A percentile compares a stretch with the other conserved stretches of the same genome.
phyloP scores from a whole-genome alignment of 805 yeast species.

The Metschnikowia cubensis region DNA sequence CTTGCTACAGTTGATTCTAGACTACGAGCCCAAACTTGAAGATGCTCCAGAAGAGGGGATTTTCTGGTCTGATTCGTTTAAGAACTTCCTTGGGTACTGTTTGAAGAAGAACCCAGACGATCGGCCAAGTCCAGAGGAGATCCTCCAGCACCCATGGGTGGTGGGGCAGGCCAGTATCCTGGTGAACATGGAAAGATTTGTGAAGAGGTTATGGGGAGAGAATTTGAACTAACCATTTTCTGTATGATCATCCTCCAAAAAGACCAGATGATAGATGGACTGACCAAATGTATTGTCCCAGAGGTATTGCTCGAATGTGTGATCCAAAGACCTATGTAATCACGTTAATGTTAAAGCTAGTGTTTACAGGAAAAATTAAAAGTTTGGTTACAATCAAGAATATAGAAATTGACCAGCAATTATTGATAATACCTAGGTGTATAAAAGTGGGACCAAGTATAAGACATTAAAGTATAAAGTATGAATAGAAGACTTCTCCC shows the following conservation, averaged over 20 bases:
- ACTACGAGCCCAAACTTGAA: conserved; percentile 71
- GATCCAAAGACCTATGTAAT: background rate
- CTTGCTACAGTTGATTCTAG: conserved; percentile 72
- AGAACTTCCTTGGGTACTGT: conserved; percentile 77
- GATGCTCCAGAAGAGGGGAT: conserved; percentile 78
- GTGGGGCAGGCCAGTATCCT: conserved; percentile 65
- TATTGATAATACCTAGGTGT: no score
- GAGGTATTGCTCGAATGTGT: no score
- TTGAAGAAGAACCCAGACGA: conserved; percentile 73
- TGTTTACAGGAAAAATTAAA: no score
- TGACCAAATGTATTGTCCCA: no score
- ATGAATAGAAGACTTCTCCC: background rate
- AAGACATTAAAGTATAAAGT: background rate
- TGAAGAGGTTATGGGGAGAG: conserved; percentile 63
- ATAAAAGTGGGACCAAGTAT: no score
- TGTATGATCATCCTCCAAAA: no score
- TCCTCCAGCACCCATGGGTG: conserved; percentile 93
- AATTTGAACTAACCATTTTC: background rate
- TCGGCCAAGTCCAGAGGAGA: conserved; percentile 90
- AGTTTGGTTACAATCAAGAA: no score
- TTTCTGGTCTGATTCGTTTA: conserved; percentile 77
- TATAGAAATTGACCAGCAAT: no score
- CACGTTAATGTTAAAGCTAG: background rate
- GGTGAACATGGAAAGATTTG: conserved; percentile 85
- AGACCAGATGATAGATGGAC: no score